Evolutionary conservation across 768 basidiomycete genomes (phyloP), one percentile per base, ranked within the genome.

Genomic region (Filobasidium floriforme): DNA sequence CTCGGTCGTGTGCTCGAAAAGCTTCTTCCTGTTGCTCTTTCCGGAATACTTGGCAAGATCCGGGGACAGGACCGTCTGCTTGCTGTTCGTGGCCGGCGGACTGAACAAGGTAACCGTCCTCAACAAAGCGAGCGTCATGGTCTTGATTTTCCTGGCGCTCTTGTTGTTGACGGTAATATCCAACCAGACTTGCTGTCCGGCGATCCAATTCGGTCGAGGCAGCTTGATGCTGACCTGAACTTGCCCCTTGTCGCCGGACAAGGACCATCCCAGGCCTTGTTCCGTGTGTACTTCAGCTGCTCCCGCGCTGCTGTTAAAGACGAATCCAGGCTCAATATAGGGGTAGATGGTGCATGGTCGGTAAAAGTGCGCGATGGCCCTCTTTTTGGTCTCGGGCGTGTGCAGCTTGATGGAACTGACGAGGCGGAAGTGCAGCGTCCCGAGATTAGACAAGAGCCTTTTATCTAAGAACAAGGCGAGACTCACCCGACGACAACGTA

Each of bases 351-450:
- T 85, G 76, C 90, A 87, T 55, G 86, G 80, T 10, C 92, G 85
- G 76, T 92, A 94, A 76, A 93, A 92, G 78, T 96, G 92, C 3
- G 91, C 88, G 41, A 93, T 87, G 2, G 89, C 89, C 15, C 84
- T 82, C 70, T 83, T 83, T 29, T 81, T 80, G 4, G 84, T 84
- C 18, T 81, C 78, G 1, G 84, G 73, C 62, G 89, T 85, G 76
- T 87, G 88, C 65, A 93, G 83, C 77, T 88, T 88, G 70, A 90
- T 79, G 11, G 88, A 89, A 6, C 89, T 89, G 67, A 6, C 9
- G 32, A 37, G 9, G 41, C 63, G 57, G 22, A 37, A 66, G 32
- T 22, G 15, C 22, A 57, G 6, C 6, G 26, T 57, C 26, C 6
- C 22, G 32, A 28, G 15, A 26, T 43, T 54, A 12, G 63, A 37